Percentiles rank a stretch among this genome's conserved stretches.
phyloP scores from a whole-genome alignment of 148 eudicot species.

The Dysphania ambrosioides region DNA sequence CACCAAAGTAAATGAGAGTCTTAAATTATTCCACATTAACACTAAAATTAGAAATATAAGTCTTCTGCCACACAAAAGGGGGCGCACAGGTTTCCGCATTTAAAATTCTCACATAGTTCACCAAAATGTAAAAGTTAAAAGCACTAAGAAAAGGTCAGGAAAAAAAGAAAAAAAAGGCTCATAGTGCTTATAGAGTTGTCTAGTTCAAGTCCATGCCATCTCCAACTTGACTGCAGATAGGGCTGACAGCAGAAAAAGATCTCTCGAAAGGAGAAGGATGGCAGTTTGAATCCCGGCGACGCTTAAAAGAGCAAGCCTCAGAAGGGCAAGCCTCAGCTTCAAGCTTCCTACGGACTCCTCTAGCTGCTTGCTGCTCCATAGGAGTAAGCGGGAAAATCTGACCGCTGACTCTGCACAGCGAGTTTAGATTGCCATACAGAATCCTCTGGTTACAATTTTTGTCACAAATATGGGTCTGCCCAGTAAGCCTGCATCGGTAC shows the following conservation, averaged over 20 bases:
- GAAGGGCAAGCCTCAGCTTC: constrained; percentile 54
- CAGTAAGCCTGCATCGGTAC: constrained; percentile 88
- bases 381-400: constrained; percentile 75
- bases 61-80: constrained; percentile 36
- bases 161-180: constrained; percentile 20
- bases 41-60: constrained; percentile 25
- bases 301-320: constrained; percentile 80
- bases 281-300: constrained; percentile 56
- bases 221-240: constrained; percentile 88
- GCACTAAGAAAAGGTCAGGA: constrained; percentile 26
- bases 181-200: constrained; percentile 33
- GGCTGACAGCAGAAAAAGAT: constrained; percentile 75
- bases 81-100: constrained; percentile 31
- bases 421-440: constrained; percentile 77
- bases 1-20: constrained; percentile 26
- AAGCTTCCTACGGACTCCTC: constrained; percentile 88
- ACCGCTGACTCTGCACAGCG: constrained; percentile 89
- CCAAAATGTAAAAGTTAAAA: constrained; percentile 13
- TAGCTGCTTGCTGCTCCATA: constrained; percentile 81
- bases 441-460: constrained; percentile 97
- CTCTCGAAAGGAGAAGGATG: constrained; percentile 94
- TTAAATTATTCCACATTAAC: constrained; percentile 33
- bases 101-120: constrained; percentile 36
- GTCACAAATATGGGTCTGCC: constrained; percentile 92
- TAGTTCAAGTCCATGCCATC: constrained; percentile 99